phyloP scores from a whole-genome alignment of 345 rosid species.

The Salix caprea region DNA sequence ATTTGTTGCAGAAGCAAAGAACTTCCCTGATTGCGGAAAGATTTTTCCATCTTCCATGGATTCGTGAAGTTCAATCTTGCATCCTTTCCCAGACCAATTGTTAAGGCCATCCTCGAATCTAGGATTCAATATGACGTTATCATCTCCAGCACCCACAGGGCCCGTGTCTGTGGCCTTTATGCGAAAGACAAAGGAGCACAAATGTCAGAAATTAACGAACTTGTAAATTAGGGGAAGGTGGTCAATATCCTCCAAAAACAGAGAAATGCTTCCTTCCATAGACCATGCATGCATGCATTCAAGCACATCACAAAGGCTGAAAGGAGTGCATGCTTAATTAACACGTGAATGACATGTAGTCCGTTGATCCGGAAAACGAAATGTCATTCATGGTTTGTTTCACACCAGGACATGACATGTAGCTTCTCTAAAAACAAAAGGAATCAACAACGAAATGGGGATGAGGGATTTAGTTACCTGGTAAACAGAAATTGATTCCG shows the following conservation, averaged over 20 bases:
- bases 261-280: too few species aligned
- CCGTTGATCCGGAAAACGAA: too few species aligned
- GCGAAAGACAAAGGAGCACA: neutral
- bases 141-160: constrained; percentile 15
- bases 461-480: neutral
- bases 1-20: constrained; percentile 65
- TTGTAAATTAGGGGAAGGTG: too few species aligned
- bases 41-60: constrained; percentile 68
- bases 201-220: neutral
- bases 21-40: constrained; percentile 56
- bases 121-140: constrained; percentile 61
- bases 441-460: too few species aligned
- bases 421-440: too few species aligned
- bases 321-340: too few species aligned
- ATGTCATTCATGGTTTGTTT: too few species aligned
- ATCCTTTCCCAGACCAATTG: constrained; percentile 90
- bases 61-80: constrained; percentile 63
- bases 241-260: too few species aligned
- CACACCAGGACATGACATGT: too few species aligned
- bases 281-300: too few species aligned
- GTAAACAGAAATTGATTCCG: neutral
- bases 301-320: too few species aligned
- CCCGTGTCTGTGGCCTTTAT: constrained; percentile 1
- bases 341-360: too few species aligned
- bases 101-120: constrained; percentile 69